Base-by-base conservation (phyloP, 2,329 filamentous ascomycete species). In the Aspergillus novoparasiticus region DNA sequence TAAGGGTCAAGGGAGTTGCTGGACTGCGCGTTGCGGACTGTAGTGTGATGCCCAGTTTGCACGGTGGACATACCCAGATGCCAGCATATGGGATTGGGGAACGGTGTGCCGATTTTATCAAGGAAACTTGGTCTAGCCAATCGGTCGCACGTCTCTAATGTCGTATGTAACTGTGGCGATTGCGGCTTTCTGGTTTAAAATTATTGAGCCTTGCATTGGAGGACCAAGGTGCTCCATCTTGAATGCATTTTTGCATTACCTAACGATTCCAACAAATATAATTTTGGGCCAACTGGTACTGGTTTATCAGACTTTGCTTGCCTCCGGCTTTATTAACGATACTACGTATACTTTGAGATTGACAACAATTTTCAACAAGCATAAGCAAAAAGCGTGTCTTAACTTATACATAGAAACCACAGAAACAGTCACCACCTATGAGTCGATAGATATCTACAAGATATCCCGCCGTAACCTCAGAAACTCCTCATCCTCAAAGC, bases 41-140 rank as follows among this genome's bases (percentile, higher is more conserved):
- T 66, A 84, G 81, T 68, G 78, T 84, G 28, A 86, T 86, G 83
- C 84, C 84, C 2, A 74, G 73, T 0, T 70, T 86, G 4, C 80
- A 85, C 67, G 74, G 76, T 21, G 85, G 82, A 0, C 83, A 85
- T 68, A 85, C 84, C 0, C 84, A 86, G 68, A 86, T 86, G 84
- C 83, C 84, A 4, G 85, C 84, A 6, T 87, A 86, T 70, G 84
- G 83, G 1, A 86, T 87, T 64, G 85, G 83, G 0, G 85, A 87
- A 73, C 84, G 84, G 68, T 81, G 78, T 50, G 81, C 80, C 1
- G 84, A 86, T 68, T 69, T 86, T 60, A 82, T 86, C 58, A 84
- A 83, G 65, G 76, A 79, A 60, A 73, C 69, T 9, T 75, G 71
- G 73, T 39, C 12, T 30, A 12, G 4, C 19, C 5, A 0, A 3